Evolutionary conservation across 2,329 filamentous ascomycete species (phyloP).

Genomic region (Westerdykella sp.): DNA sequence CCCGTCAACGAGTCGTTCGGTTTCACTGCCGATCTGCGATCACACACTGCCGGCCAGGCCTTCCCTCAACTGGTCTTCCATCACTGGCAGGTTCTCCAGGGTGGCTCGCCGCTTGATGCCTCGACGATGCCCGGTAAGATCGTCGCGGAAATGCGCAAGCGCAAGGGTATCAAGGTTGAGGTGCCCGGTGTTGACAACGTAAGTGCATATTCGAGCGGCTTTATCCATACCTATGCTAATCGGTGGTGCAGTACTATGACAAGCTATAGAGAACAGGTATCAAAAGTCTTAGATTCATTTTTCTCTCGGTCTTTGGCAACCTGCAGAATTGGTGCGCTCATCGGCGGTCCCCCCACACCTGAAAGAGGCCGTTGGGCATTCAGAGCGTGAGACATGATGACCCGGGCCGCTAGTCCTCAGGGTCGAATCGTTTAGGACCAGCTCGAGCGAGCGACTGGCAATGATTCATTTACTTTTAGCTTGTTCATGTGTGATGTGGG

Average conservation of each 20-base stretch:
- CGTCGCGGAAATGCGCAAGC: constrained; percentile 88
- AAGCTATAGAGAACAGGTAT: constrained; percentile 70
- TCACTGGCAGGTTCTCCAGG: constrained; percentile 94
- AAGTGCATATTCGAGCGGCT: constrained; percentile 51
- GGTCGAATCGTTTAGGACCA: constrained; percentile 20
- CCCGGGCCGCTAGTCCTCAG: no score
- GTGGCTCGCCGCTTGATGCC: constrained; percentile 82
- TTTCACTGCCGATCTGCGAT: constrained; percentile 96
- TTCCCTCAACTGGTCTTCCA: constrained; percentile 99
- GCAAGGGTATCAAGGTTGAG: constrained; percentile 98
- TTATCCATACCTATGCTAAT: constrained; percentile 29
- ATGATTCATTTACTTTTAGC: constrained; percentile 28
- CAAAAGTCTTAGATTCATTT: constrained; percentile 42
- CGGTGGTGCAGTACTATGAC: constrained; percentile 76
- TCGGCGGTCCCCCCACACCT: constrained; percentile 30
- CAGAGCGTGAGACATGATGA: constrained; percentile 19
- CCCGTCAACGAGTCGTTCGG: constrained; percentile 97
- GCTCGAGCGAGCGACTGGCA: constrained; percentile 30
- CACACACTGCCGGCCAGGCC: constrained; percentile 89
- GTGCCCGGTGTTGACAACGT: constrained; percentile 93
- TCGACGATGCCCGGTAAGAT: constrained; percentile 76
- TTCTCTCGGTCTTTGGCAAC: constrained; percentile 28
- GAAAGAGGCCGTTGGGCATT: constrained; percentile 26
- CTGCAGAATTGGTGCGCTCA: constrained; percentile 25
- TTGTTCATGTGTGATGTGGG: constrained; percentile 34